Conservation (phyloP, 768 basidiomycete species). For the Russula ochroleuca region DNA sequence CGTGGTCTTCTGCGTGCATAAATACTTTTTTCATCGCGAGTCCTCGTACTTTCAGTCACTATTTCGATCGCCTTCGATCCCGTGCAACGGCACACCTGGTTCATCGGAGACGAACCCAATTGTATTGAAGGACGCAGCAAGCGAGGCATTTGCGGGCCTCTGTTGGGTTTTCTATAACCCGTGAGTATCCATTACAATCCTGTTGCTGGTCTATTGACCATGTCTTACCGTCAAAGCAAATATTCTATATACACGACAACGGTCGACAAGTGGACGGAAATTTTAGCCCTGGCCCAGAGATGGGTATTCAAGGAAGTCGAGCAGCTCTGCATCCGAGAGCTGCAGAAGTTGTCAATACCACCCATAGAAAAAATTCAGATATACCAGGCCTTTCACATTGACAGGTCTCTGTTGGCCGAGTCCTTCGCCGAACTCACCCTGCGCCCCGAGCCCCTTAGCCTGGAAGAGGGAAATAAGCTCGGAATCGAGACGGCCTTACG, state of each 20-base stretch:
- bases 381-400: constrained; percentile 52
- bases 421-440: constrained; percentile 52
- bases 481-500: constrained; percentile 53
- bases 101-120: constrained; percentile 33
- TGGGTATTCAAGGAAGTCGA: constrained; percentile 56
- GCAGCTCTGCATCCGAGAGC: constrained; percentile 49
- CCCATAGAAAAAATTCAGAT: constrained; percentile 51
- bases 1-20: constrained; percentile 52
- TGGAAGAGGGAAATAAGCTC: constrained; percentile 51
- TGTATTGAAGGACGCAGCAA: constrained; percentile 29
- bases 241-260: constrained; percentile 54
- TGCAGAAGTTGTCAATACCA: constrained; percentile 42
- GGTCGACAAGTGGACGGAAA: constrained; percentile 48
- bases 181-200: constrained; percentile 26
- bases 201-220: constrained; percentile 32
- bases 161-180: constrained; percentile 37
- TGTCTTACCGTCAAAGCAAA: constrained; percentile 35
- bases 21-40: constrained; percentile 59
- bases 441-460: constrained; percentile 46
- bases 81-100: too few relatives aligned
- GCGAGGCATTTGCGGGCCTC: constrained; percentile 31
- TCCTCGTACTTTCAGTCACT: constrained; percentile 43
- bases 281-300: constrained; percentile 49
- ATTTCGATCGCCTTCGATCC: constrained; percentile 28
- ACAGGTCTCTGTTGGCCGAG: constrained; percentile 44